Base-by-base conservation (phyloP, 2,329 filamentous ascomycete species). In the Xylariales sp. region DNA sequence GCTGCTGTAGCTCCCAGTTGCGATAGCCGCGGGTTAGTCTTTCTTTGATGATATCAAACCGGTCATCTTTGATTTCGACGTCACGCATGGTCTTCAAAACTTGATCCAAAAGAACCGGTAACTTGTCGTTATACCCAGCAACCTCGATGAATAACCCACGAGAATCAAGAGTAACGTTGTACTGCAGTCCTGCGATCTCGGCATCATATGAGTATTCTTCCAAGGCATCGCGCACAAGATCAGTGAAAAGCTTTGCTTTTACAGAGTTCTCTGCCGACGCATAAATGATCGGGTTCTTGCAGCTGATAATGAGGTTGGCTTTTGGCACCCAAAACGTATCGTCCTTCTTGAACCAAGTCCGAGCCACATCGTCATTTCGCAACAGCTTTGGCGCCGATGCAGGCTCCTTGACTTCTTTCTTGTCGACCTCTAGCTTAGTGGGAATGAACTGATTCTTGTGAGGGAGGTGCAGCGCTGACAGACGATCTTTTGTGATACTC, bases 311-410 rank as follows among this genome's bases (percentile, higher is more conserved):
- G 14, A 97, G 69, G 42, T 89, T 93, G 4, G 88, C 93, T 61
- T 95, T 95, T 7, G 93, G 93, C 8, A 97, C 93, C 90, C 91
- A 97, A 63, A 97, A 98, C 1, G 83, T 89, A 52, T 98, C 93
- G 53, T 98, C 93, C 65, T 97, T 97, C 70, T 98, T 98, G 71
- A 83, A 96, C 93, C 93, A 98, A 3, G 88, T 84, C 20, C 90
- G 81, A 1, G 87, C 81, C 23, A 81, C 68, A 5, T 82, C 73
- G 49, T 96, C 91, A 51, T 95, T 89, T 48, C 90, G 82, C 45
- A 98, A 83, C 17, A 98, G 71, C 43, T 82, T 84, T 0, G 93
- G 93, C 1, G 80, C 72, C 39, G 85, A 74, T 0, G 82, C 70
- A 2, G 89, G 85, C 49, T 86, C 78, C 18, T 79, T 72, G n/a